A percentile compares a stretch with the other conserved stretches of the same genome.
Conservation (phyloP, 352 stramenopile genomes). For the Globisporangium nagaii region DNA sequence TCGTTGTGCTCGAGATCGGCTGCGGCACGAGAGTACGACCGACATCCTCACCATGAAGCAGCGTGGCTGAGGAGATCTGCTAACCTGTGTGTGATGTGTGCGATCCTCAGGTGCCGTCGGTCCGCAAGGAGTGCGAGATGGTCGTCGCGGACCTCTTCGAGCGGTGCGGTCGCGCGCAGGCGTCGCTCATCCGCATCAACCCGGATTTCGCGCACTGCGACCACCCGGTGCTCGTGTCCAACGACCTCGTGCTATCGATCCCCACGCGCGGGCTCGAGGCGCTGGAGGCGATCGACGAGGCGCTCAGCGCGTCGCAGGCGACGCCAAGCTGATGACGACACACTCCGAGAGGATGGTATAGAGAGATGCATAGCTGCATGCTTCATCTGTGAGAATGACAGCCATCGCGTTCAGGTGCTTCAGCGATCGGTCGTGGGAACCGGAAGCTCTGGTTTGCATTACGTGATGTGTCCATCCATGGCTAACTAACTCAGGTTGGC, state of each 20-base stretch:
- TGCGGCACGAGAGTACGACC: conserved; percentile 58
- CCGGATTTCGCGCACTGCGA: conserved; percentile 59
- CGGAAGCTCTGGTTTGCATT: too few species aligned
- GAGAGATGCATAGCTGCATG: not conserved
- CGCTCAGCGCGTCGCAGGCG: not conserved
- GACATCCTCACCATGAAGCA: not conserved
- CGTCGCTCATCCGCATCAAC: conserved; percentile 72
- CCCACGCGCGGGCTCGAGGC: conserved; percentile 42
- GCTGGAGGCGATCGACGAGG: conserved; percentile 48
- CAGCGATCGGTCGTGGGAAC: too few species aligned
- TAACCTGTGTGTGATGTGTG: not conserved
- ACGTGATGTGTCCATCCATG: too few species aligned
- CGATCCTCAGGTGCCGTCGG: conserved; percentile 80
- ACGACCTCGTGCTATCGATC: conserved; percentile 43
- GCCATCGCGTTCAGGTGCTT: not conserved
- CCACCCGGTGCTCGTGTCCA: conserved; percentile 34
- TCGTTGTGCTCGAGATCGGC: conserved; percentile 82
- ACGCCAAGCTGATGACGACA: not conserved
- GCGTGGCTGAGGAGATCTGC: not conserved
- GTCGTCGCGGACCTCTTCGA: conserved; percentile 69
- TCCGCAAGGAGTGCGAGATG: conserved; percentile 76
- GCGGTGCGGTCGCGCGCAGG: conserved; percentile 40
- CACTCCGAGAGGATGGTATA: not conserved
- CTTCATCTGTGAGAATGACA: not conserved
- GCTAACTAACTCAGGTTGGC: not conserved